Evolutionary conservation across 352 stramenopile species (phyloP).

Genomic region (Pythium monospermum): DNA sequence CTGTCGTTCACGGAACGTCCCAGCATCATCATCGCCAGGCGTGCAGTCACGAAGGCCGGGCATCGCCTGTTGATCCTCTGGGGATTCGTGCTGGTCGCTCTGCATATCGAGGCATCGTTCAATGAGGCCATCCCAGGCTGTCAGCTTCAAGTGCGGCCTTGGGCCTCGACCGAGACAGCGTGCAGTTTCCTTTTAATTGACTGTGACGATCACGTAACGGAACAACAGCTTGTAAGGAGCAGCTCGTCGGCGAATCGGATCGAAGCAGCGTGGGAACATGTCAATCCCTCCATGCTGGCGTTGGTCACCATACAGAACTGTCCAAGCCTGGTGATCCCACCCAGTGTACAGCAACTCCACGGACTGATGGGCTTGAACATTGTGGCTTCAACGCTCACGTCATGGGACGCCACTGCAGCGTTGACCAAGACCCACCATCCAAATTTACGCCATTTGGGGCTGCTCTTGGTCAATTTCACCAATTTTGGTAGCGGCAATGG

Average conservation of each 20-base stretch:
- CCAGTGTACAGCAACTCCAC: constrained; percentile 24
- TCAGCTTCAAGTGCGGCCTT: constrained; percentile 12
- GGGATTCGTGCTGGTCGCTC: constrained; percentile 2
- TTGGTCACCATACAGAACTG: constrained; percentile 38
- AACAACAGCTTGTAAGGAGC: no score
- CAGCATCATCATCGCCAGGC: background rate
- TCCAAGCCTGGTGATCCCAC: constrained; percentile 25
- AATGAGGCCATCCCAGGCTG: constrained; percentile 2
- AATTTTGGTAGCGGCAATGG: constrained; percentile 6
- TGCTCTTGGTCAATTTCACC: constrained; percentile 2
- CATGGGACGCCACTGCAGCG: constrained; percentile 25
- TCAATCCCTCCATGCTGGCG: constrained; percentile 9
- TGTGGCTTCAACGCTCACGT: constrained; percentile 31
- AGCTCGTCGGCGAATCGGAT: constrained; percentile 6
- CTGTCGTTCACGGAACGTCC: background rate
- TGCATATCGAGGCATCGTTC: constrained; percentile 6
- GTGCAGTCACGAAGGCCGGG: background rate
- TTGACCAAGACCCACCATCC: constrained; percentile 24
- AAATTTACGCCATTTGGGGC: constrained; percentile 8
- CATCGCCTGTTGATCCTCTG: constrained; percentile 3
- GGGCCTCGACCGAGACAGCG: constrained; percentile 3
- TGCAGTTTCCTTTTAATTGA: constrained; percentile 16
- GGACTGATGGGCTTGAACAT: constrained; percentile 30
- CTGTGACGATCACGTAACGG: background rate
- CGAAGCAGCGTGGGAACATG: background rate